Evolutionary conservation across 352 stramenopile species (phyloP).

Genomic region (Peronospora destructor): DNA sequence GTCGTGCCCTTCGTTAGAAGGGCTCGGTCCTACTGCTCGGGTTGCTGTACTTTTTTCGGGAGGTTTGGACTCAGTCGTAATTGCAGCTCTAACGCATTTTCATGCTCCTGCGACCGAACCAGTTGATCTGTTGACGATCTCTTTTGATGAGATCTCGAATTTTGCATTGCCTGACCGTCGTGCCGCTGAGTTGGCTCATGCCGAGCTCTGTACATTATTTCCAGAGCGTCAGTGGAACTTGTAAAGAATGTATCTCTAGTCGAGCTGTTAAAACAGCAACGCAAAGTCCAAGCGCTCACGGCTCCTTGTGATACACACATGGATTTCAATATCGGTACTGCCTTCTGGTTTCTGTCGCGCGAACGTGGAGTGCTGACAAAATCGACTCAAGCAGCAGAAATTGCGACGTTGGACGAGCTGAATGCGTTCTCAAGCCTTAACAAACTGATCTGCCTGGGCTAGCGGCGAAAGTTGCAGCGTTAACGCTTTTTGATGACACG

Average conservation of each 20-base stretch:
- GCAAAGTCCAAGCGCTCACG: conserved; percentile 74
- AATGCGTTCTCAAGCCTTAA: conserved; percentile 37
- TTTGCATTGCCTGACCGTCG: conserved; percentile 87
- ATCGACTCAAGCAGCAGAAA: background rate
- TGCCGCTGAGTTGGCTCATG: conserved; percentile 72
- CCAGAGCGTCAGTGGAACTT: conserved; percentile 77
- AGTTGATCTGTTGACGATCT: conserved; percentile 93
- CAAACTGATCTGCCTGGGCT: conserved; percentile 16
- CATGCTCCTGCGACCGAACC: conserved; percentile 47
- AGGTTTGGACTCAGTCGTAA: conserved; percentile 92
- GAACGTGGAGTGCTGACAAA: conserved; percentile 39
- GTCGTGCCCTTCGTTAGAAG: background rate
- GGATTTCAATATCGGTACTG: conserved; percentile 96
- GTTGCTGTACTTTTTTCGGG: conserved; percentile 94
- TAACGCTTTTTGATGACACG: conserved; percentile 23
- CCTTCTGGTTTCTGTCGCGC: conserved; percentile 92
- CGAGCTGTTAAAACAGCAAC: conserved; percentile 61
- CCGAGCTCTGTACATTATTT: conserved; percentile 83
- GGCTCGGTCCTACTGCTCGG: conserved; percentile 1
- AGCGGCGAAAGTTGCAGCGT: conserved; percentile 24
- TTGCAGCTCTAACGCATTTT: conserved; percentile 87
- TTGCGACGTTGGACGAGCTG: conserved; percentile 21
- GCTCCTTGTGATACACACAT: conserved; percentile 88
- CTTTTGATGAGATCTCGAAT: conserved; percentile 73
- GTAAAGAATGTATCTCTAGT: conserved; percentile 73